Evolutionary conservation across 2,329 filamentous ascomycete species (phyloP), one percentile per base, ranked within the genome.

Genomic region (Colletotrichum endophyticum): DNA sequence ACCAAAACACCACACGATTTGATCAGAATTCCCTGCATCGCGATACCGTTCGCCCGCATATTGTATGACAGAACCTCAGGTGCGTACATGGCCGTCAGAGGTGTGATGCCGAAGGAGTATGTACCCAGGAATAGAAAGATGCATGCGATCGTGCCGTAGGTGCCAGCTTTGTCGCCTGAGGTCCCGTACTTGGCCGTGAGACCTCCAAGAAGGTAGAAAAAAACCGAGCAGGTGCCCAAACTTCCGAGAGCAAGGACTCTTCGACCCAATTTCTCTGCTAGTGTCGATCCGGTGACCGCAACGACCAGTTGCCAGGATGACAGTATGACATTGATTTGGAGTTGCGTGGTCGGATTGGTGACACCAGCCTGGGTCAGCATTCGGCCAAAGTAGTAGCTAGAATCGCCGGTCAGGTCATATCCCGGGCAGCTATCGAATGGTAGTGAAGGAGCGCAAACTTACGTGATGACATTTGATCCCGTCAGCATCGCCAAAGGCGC

Each of bases 271-370:
- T 67, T 66, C 9, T 78, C 77, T 0, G 77, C 76, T 4, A 71
- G 34, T 0, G 34, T 22, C 6, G 72, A 78, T 4, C 69, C 68
- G 9, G 70, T 69, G n/a, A 79, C 56, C 3, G 77, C 72, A 16
- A 79, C 59, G 6, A 79, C 69, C 5, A 81, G 72, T 32, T 77
- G 77, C 78, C 78, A 81, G 19, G 77, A 76, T 1, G 77, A 75
- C 8, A 80, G 70, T 8, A 75, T 63, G 28, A 80, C 44, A 61
- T 79, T 79, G 75, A 80, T 78, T 32, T 79, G 70, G 30, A 80
- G 76, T 67, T 80, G 78, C 1, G 73, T 79, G n/a, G 59, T 63
- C 16, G 66, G 39, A 39, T 68, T 30, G 11, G 16, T 30, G 39
- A 77, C 72, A 1, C 75, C 75, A 30, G 75, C 75, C 12, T 59